Conservation (phyloP, 2,329 filamentous ascomycete genomes). For the Pochonia chlamydosporia region DNA sequence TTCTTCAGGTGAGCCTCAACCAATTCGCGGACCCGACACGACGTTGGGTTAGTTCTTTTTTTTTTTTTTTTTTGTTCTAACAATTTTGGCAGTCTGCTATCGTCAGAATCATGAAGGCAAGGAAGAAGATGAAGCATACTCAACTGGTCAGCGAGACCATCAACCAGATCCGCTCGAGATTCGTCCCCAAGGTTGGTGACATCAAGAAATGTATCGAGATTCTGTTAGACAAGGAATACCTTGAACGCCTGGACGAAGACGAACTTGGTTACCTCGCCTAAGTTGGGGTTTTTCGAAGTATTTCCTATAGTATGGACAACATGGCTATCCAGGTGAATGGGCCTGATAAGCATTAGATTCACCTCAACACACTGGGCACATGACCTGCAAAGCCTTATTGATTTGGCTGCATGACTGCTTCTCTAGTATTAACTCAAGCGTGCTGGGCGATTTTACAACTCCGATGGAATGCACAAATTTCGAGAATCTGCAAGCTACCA, state of each 20-base stretch:
- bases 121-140: slow-evolving; percentile 97
- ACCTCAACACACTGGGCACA: background rate
- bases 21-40: no score
- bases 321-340: background rate
- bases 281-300: no score
- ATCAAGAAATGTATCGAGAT: slow-evolving; percentile 99
- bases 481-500: no score
- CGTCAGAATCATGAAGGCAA: slow-evolving; percentile 98
- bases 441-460: background rate
- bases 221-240: slow-evolving; percentile 95
- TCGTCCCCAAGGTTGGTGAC: slow-evolving; percentile 85
- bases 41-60: background rate
- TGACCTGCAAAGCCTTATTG: background rate
- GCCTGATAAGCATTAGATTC: background rate
- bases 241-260: slow-evolving; percentile 91
- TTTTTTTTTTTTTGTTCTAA: slow-evolving; percentile 16
- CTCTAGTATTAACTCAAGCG: background rate
- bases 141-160: slow-evolving; percentile 94
- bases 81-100: slow-evolving; percentile 71
- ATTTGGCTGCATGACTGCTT: background rate
- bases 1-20: slow-evolving; percentile 91
- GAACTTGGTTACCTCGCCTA: slow-evolving; percentile 93
- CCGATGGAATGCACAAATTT: no score
- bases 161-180: slow-evolving; percentile 86
- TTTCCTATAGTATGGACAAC: background rate